A percentile compares a stretch with the other conserved stretches of the same genome.
These are phyloP conservation scores for Aspergillus pseudotamarii DNA, from an alignment of 2,329 filamentous ascomycete genomes.

Conservation along the genomic window DNA sequence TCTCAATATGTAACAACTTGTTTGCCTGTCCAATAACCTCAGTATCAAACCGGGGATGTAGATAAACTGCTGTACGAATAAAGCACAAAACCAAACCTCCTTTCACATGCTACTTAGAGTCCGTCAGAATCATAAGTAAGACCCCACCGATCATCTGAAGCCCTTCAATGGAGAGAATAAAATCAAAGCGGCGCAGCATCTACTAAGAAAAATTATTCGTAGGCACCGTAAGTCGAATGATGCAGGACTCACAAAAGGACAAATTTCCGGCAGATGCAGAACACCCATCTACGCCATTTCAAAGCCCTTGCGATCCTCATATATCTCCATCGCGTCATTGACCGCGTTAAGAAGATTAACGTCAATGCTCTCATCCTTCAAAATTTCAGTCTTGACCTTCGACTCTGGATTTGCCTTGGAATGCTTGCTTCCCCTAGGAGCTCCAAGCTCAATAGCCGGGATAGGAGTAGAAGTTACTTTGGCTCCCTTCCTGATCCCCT, in stretches of 20 bases:
- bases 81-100: neutral
- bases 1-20: neutral
- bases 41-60: neutral
- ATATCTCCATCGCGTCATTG: neutral
- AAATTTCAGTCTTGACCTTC: neutral
- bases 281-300: neutral
- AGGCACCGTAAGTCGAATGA: no score
- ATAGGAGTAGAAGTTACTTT: conserved; percentile 22
- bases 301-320: neutral
- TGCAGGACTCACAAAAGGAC: neutral
- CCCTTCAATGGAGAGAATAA: neutral
- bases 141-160: neutral
- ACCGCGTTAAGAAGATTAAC: neutral
- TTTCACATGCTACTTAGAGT: neutral
- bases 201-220: neutral
- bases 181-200: neutral
- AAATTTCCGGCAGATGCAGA: neutral
- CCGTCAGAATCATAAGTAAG: neutral
- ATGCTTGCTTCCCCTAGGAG: neutral
- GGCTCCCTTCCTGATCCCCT: conserved; percentile 10
- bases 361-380: neutral
- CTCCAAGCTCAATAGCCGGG: conserved; percentile 16
- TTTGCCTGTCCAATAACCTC: neutral
- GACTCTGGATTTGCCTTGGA: neutral
- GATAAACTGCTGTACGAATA: neutral